A percentile compares a stretch with the other conserved stretches of the same genome.
These are phyloP conservation scores for Groenewaldozyma tartarivorans DNA, from an alignment of 805 yeast genomes.

Conservation along the genomic window DNA sequence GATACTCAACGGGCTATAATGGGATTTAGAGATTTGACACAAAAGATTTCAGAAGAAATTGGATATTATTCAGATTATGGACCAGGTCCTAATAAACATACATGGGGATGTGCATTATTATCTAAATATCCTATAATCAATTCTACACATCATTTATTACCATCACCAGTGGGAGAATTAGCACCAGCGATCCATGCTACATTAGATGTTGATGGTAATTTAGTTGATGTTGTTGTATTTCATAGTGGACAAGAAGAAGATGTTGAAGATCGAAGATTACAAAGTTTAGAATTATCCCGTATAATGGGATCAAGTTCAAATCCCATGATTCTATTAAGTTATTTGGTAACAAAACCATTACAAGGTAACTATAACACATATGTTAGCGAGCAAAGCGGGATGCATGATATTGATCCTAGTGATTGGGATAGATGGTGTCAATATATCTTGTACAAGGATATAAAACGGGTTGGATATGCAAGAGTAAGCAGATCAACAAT, in stretches of 20 bases:
- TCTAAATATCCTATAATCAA: constrained; percentile 90
- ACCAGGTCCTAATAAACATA: constrained; percentile 95
- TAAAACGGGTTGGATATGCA: constrained; percentile 87
- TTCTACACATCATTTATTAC: constrained; percentile 84
- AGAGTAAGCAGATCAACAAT: constrained; percentile 87
- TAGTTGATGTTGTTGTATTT: constrained; percentile 90
- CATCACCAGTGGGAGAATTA: constrained; percentile 95
- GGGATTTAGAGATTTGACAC: constrained; percentile 93
- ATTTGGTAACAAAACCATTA: constrained; percentile 78
- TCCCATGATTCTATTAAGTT: constrained; percentile 82
- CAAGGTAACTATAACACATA: constrained; percentile 89
- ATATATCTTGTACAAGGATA: constrained; percentile 78
- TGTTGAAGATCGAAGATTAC: constrained; percentile 83
- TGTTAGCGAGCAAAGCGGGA: constrained; percentile 73
- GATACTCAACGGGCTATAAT: constrained; percentile 91
- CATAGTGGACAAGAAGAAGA: constrained; percentile 98
- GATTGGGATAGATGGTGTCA: constrained; percentile 99
- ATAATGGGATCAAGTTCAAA: constrained; percentile 72
- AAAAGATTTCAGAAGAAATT: constrained; percentile 80
- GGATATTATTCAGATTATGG: constrained; percentile 95
- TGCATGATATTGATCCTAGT: constrained; percentile 86
- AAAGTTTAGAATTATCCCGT: constrained; percentile 62
- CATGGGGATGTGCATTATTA: constrained; percentile 93
- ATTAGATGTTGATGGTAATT: constrained; percentile 76
- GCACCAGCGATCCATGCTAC: constrained; percentile 99